Conservation (phyloP, 148 eudicot species). For the Vaccinium darrowii region DNA sequence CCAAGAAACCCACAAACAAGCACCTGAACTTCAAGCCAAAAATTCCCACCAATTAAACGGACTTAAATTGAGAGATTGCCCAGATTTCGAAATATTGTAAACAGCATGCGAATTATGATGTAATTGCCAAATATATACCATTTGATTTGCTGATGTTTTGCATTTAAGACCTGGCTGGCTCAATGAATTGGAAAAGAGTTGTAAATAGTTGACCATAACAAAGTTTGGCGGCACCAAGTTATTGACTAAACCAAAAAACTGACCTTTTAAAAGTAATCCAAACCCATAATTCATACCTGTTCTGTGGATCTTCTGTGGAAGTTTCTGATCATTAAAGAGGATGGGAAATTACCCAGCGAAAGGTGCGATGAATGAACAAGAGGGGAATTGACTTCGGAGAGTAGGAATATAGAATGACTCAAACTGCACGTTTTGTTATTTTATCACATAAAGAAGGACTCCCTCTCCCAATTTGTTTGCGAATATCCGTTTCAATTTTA, state of each 20-base stretch:
- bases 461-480: too few relatives aligned
- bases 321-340: neutral
- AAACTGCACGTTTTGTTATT: too few relatives aligned
- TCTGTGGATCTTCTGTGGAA: neutral
- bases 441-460: too few relatives aligned
- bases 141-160: neutral
- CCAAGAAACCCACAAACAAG: neutral
- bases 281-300: constrained; percentile 5
- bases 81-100: neutral
- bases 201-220: neutral
- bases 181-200: too few relatives aligned
- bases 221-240: constrained; percentile 6
- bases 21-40: neutral
- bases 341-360: neutral
- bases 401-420: neutral
- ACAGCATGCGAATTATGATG: neutral
- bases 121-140: neutral
- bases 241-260: constrained; percentile 8
- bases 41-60: neutral
- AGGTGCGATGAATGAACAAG: neutral
- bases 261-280: neutral
- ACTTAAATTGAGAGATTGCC: too few relatives aligned
- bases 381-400: neutral
- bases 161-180: neutral
- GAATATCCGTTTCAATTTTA: too few relatives aligned